Evolutionary conservation across 75 land plant genomes (phyloP).

Genomic region (Picea glauca): DNA sequence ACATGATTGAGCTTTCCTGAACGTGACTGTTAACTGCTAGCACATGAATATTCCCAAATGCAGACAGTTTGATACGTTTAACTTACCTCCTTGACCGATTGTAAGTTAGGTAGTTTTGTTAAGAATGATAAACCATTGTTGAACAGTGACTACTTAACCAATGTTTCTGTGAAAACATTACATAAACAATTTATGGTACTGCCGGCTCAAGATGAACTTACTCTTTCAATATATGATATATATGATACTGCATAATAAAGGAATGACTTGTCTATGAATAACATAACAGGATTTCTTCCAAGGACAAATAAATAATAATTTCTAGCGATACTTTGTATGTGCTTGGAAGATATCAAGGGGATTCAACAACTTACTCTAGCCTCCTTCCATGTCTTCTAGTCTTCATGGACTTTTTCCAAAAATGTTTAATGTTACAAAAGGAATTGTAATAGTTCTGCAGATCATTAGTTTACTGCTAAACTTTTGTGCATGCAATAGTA

Average conservation of each 20-base stretch:
- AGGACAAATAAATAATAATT: background rate
- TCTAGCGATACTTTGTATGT: background rate
- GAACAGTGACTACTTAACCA: no score
- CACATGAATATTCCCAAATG: no score
- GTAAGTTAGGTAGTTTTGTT: no score
- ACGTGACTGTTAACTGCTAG: no score
- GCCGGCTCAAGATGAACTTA: background rate
- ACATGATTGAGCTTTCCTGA: no score
- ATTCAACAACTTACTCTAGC: background rate
- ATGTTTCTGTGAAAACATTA: background rate
- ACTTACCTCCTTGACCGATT: no score
- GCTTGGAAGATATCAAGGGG: background rate
- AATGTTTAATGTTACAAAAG: background rate
- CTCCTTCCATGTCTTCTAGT: background rate
- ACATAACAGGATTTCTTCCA: background rate
- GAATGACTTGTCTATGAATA: background rate
- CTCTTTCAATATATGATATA: background rate
- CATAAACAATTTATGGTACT: background rate
- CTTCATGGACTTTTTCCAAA: background rate
- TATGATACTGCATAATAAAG: background rate
- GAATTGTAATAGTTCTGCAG: background rate
- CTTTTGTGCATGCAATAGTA: background rate
- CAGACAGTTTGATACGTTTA: no score
- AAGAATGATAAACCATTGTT: no score
- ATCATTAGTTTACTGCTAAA: background rate